Evolutionary conservation across 495 filamentous ascomycete species (phyloP), one percentile per base, ranked within the genome.

Genomic region (Lichenothelia convexa): DNA sequence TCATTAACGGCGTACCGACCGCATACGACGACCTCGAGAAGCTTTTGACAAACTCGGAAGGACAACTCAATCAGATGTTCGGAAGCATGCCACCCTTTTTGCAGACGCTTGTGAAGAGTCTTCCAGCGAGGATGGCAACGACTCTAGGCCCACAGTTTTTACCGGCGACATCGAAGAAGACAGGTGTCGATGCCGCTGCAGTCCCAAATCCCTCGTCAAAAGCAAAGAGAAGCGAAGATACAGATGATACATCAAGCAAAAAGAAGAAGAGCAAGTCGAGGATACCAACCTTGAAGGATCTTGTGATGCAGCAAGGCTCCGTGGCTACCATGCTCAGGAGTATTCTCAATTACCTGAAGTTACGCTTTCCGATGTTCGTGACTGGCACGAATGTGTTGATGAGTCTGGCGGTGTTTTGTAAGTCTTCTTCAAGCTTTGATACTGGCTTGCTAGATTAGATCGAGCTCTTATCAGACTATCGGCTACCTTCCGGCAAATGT

Each of bases 1-100:
- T 93, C n/a, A 65, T 81, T 39, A 86, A 82, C 52, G 87, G 87
- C 35, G 87, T 80, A 5, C 87, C 87, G 18, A 91, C 86, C 0
- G 89, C 89, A 11, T 93, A 91, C 51, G 69, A 77, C 48, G 89
- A 97, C 56, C 73, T 97, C 8, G 71, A 81, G 19, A 59, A 66
- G 45, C 73, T 97, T 12, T 63, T 97, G 21, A 81, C 79, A 11
- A 78, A 81, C 50, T 76, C 73, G 16, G 80, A 89, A 47, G 68
- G 69, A 29, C 70, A 78, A 38, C 61, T 95, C 1, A 68, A 76
- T 43, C 68, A 79, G 39, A 75, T 75, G 24, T 95, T 77, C 58
- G 70, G 75, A 7, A 62, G 72, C 35, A 68, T 94, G n/a, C 87
- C 87, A 0, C 55, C 60, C 1, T 78, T 76, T 38, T 59, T 94